Evolutionary conservation across 495 filamentous ascomycete species (phyloP).

Genomic region (Neurospora sp.): DNA sequence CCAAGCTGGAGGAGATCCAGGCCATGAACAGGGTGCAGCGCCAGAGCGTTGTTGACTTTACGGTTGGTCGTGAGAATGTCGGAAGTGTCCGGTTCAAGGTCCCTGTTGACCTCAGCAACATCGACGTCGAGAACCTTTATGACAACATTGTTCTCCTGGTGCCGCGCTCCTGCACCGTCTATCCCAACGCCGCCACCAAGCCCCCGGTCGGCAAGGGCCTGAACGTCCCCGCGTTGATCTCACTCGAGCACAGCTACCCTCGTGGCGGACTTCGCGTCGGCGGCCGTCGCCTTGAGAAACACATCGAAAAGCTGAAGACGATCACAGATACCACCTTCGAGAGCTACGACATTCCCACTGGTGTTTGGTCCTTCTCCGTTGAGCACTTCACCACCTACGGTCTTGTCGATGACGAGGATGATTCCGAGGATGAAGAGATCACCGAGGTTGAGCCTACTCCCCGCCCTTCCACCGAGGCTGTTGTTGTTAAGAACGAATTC

Average conservation of each 20-base stretch:
- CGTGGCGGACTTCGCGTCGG: constrained; percentile 37
- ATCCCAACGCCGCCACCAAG: constrained; percentile 63
- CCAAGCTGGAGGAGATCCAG: constrained; percentile 56
- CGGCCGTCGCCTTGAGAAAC: constrained; percentile 52
- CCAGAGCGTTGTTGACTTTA: constrained; percentile 58
- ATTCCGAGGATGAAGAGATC: constrained; percentile 65
- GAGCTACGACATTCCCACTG: constrained; percentile 63
- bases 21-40: constrained; percentile 65
- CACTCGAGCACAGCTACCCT: constrained; percentile 84
- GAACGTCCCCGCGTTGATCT: constrained; percentile 80
- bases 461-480: constrained; percentile 4
- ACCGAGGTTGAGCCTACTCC: constrained; percentile 37
- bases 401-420: constrained; percentile 77
- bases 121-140: constrained; percentile 61
- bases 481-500: constrained; percentile 8
- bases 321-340: constrained; percentile 73
- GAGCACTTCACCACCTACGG: constrained; percentile 94
- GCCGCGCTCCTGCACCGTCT: constrained; percentile 74
- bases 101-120: constrained; percentile 66
- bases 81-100: constrained; percentile 72
- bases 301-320: constrained; percentile 64
- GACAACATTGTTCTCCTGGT: constrained; percentile 62
- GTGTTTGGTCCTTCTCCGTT: constrained; percentile 84
- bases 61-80: constrained; percentile 68
- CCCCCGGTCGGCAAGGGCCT: constrained; percentile 74